Percentiles rank a stretch among this genome's conserved stretches.
These are phyloP conservation scores for Lasiosphaeria miniovina DNA, from an alignment of 495 filamentous ascomycete genomes.

Conservation along the genomic window DNA sequence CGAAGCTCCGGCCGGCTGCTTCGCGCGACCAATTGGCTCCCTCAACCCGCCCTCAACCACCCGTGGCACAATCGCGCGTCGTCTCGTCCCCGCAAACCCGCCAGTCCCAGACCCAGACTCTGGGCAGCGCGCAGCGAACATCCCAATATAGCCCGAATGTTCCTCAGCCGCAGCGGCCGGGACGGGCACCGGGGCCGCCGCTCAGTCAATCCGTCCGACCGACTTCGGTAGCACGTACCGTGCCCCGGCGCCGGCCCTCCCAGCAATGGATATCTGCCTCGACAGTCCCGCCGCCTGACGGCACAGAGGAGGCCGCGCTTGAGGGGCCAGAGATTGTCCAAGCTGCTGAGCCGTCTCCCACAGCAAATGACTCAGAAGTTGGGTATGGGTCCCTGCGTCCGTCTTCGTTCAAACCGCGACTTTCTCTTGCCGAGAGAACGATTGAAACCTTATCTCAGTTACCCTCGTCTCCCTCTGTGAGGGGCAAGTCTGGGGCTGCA, in stretches of 20 bases:
- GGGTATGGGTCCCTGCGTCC: constrained; percentile 11
- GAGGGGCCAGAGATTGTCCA: constrained; percentile 1
- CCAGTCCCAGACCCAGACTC: constrained; percentile 5
- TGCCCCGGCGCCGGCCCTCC: constrained; percentile 20
- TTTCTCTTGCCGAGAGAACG: constrained; percentile 46
- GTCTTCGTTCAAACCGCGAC: constrained; percentile 29
- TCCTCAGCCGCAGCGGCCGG: constrained; percentile 6
- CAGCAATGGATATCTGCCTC: constrained; percentile 32
- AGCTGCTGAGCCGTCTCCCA: neutral
- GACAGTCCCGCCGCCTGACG: neutral
- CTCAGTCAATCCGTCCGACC: constrained; percentile 6
- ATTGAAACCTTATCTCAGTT: constrained; percentile 47
- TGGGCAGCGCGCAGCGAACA: constrained; percentile 9
- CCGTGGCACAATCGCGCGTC: constrained; percentile 15
- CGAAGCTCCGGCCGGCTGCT: constrained; percentile 38
- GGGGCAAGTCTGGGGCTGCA: constrained; percentile 27
- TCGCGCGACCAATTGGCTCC: constrained; percentile 42
- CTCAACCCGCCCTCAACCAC: constrained; percentile 13
- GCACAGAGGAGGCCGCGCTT: constrained; percentile 12
- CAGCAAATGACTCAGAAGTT: constrained; percentile 9
- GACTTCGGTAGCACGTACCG: constrained; percentile 15
- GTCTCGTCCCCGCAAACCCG: constrained; percentile 26
- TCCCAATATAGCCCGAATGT: constrained; percentile 13
- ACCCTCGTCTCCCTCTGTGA: constrained; percentile 46
- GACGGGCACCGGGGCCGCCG: constrained; percentile 8